phyloP scores from a whole-genome alignment of 306 rosid species.

The Dryas alaskensis region DNA sequence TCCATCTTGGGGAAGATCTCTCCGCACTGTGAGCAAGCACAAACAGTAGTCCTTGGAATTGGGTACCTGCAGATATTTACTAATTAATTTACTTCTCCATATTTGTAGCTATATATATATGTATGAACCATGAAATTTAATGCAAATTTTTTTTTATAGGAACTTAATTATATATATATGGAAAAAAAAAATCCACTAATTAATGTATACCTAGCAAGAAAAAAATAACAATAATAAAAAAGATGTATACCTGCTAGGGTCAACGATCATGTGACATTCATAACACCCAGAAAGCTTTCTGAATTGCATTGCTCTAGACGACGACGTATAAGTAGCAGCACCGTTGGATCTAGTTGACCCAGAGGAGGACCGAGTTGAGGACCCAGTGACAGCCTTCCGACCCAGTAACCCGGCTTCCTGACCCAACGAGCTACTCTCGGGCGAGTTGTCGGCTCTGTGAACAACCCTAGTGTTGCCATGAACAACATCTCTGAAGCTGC shows the following conservation, averaged over 20 bases:
- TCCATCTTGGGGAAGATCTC: slow-evolving; percentile 85
- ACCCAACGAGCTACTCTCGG: slow-evolving; percentile 82
- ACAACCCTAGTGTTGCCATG: slow-evolving; percentile 82
- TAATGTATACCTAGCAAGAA: not conserved
- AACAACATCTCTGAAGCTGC: slow-evolving; percentile 84
- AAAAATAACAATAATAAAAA: too few relatives aligned
- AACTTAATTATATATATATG: too few relatives aligned
- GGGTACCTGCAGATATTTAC: slow-evolving; percentile 49
- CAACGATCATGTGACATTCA: slow-evolving; percentile 91
- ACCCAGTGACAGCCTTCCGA: slow-evolving; percentile 41
- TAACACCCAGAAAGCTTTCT: slow-evolving; percentile 93
- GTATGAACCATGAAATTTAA: too few relatives aligned
- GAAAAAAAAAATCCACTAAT: not conserved
- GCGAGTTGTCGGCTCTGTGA: slow-evolving; percentile 82
- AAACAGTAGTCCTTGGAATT: slow-evolving; percentile 60
- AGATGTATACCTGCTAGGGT: slow-evolving; percentile 64
- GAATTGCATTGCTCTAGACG: slow-evolving; percentile 84
- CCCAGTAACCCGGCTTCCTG: slow-evolving; percentile 60
- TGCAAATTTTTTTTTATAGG: too few relatives aligned
- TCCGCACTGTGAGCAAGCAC: slow-evolving; percentile 90
- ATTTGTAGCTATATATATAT: not conserved
- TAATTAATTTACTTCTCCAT: not conserved
- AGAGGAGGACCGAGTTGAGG: slow-evolving; percentile 34
- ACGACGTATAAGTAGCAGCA: slow-evolving; percentile 42
- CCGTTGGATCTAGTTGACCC: slow-evolving; percentile 50